Evolutionary conservation across 176 grass and related monocot genomes (phyloP), one percentile per base, ranked within the genome.

Genomic region (Typha latifolia): DNA sequence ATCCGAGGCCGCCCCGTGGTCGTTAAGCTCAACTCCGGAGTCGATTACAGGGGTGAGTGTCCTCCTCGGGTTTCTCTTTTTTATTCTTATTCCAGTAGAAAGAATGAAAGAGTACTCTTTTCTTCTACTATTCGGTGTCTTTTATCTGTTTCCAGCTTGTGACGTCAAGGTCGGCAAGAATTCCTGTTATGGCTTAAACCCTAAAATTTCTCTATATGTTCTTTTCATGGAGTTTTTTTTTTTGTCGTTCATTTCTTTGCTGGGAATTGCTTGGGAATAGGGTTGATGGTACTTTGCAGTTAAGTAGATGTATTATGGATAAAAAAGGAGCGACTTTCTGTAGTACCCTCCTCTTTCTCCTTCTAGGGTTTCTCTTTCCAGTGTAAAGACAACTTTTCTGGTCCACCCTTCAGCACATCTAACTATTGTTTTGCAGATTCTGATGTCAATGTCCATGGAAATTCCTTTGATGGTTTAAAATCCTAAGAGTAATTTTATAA

Each of bases 1-100:
- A 97, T 97, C 70, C 70, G 85, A 73, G 94, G 94, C 27, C 85
- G 89, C 15, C 85, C 94, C 62, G 94, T 97, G 68, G 89, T 97
- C 47, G 94, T 97, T 23, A 97, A 92, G 83, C 94, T 97, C 63
- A 97, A 97, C 73, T 97, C 85, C 0, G 89, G 83, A 48, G 94
- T 97, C 68, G 94, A 97, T 62, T 97, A 97, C 72, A 67, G 94
- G 90, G 94, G 94, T 97, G 53, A 4, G 53, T 43, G 11, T 19
- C 53, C 16, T 57, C 20, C 53, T 59, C 7, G 53, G 16, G 53
- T 21, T 57, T 57, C n/a, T 11, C 0, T 59, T 59, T 59, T 8
- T 59, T 6, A 21, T 59, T 5, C 53, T 59, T 59, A 9, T 19
- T 21, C 53, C 53, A 43, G 37, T 43, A 10, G 8, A 43, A 43